phyloP scores from a whole-genome alignment of 2,329 filamentous ascomycete species.

The Pezicula carpinea region DNA sequence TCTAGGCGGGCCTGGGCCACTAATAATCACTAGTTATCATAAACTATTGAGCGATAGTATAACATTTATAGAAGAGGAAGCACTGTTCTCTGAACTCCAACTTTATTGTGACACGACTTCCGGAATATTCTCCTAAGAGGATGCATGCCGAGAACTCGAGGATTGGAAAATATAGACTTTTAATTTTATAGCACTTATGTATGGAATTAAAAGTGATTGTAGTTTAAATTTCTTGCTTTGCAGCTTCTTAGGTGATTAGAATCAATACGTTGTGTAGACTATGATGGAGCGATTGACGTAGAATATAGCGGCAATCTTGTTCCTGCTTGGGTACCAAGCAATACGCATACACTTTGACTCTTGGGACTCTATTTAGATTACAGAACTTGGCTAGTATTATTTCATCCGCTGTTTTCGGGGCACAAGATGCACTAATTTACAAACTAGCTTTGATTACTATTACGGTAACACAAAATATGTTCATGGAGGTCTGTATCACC shows the following conservation, averaged over 20 bases:
- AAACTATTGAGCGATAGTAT: too few relatives aligned
- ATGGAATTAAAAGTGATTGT: constrained; percentile 3
- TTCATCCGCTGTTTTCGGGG: constrained; percentile 59
- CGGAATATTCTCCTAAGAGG: constrained; percentile 5
- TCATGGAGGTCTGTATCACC: constrained; percentile 1
- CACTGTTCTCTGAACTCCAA: constrained; percentile 3
- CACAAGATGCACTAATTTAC: constrained; percentile 61
- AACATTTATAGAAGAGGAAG: constrained; percentile 7
- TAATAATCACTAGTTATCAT: too few relatives aligned
- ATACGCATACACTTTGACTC: constrained; percentile 5
- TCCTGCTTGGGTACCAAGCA: constrained; percentile 9
- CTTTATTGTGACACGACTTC: constrained; percentile 11
- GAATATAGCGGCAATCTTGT: constrained; percentile 6
- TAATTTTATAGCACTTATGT: constrained; percentile 7
- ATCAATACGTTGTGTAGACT: constrained; percentile 32
- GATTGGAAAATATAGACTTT: constrained; percentile 10
- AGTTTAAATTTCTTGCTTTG: constrained; percentile 5
- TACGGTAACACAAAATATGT: constrained; percentile 2
- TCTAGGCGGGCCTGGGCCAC: too few relatives aligned
- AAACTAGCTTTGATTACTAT: constrained; percentile 52
- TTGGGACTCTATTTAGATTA: constrained; percentile 4
- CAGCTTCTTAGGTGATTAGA: not conserved
- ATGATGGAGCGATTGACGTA: constrained; percentile 1
- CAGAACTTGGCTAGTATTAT: constrained; percentile 62
- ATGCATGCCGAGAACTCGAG: constrained; percentile 9